phyloP scores from a whole-genome alignment of 148 eudicot genomes.

The Rheum nobile region DNA sequence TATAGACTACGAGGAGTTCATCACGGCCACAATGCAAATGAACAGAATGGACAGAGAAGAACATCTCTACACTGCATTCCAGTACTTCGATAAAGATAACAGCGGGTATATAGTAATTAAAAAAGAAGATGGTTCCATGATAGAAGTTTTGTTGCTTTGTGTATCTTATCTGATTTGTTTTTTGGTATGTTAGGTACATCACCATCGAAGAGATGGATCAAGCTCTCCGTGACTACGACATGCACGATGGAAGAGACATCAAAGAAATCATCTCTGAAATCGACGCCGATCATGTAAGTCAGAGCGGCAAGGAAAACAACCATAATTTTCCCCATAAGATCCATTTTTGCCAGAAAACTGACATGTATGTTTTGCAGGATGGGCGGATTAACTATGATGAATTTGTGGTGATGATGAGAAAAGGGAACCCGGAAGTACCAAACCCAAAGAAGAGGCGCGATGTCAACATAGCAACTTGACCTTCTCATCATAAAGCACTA shows the following conservation, averaged over 20 bases:
- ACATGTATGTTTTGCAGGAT: conserved; percentile 31
- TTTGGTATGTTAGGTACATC: conserved; percentile 38
- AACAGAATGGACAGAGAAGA: conserved; percentile 97
- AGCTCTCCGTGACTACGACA: conserved; percentile 72
- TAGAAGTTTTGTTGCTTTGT: too few species aligned
- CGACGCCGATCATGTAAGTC: conserved; percentile 68
- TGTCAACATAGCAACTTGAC: conserved; percentile 4
- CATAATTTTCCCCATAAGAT: neutral
- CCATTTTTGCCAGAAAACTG: neutral
- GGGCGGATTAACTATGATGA: conserved; percentile 74
- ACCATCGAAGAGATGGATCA: conserved; percentile 92
- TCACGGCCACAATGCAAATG: conserved; percentile 97
- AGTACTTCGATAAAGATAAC: conserved; percentile 88
- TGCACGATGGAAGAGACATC: conserved; percentile 70
- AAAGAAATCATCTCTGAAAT: conserved; percentile 86
- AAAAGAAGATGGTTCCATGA: neutral
- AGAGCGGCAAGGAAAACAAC: neutral
- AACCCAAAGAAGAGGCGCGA: conserved; percentile 35
- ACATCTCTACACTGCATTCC: conserved; percentile 95
- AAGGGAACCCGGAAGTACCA: conserved; percentile 52
- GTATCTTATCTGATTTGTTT: neutral
- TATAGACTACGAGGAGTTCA: conserved; percentile 96
- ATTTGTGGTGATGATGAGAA: conserved; percentile 76
- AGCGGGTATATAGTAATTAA: conserved; percentile 92
- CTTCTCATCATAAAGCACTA: neutral